Evolutionary conservation across 108 stramenopile species (phyloP).

Genomic region (Nannochloropsis salina): DNA sequence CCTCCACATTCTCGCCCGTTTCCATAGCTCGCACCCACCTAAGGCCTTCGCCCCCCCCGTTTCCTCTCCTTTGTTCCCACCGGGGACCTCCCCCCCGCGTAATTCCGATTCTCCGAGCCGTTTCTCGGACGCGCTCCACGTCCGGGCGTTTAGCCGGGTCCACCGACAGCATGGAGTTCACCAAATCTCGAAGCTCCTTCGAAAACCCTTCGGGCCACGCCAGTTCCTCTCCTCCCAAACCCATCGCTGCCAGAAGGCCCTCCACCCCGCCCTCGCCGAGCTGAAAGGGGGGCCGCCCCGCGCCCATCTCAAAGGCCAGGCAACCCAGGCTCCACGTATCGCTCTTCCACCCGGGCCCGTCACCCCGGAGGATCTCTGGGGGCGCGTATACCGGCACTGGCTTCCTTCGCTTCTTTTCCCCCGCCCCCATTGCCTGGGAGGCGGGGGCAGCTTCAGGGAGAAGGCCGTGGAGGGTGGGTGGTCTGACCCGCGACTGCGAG

Average conservation of each 20-base stretch:
- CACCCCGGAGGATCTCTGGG: conserved; percentile 58
- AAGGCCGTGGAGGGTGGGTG: too few species aligned
- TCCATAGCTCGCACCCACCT: background rate
- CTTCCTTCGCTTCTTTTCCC: conserved; percentile 41
- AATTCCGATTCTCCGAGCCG: background rate
- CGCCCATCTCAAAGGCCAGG: conserved; percentile 63
- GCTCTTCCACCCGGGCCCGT: conserved; percentile 60
- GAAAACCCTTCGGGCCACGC: background rate
- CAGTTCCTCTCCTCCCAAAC: background rate
- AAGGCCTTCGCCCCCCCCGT: background rate
- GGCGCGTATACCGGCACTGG: conserved; percentile 57
- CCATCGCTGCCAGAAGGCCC: background rate
- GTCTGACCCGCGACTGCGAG: background rate
- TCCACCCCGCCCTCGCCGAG: background rate
- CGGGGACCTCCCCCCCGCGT: background rate
- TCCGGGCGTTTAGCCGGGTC: background rate
- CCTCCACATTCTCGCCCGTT: background rate
- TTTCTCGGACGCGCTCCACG: background rate
- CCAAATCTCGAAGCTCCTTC: background rate
- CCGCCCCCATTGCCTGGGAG: conserved; percentile 32
- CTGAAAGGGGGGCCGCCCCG: conserved; percentile 60
- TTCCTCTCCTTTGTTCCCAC: background rate
- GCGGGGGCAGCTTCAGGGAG: background rate
- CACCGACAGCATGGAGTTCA: background rate
- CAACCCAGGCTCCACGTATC: conserved; percentile 64